Evolutionary conservation across 345 rosid species (phyloP).

Genomic region (Melastoma malabathricum): DNA sequence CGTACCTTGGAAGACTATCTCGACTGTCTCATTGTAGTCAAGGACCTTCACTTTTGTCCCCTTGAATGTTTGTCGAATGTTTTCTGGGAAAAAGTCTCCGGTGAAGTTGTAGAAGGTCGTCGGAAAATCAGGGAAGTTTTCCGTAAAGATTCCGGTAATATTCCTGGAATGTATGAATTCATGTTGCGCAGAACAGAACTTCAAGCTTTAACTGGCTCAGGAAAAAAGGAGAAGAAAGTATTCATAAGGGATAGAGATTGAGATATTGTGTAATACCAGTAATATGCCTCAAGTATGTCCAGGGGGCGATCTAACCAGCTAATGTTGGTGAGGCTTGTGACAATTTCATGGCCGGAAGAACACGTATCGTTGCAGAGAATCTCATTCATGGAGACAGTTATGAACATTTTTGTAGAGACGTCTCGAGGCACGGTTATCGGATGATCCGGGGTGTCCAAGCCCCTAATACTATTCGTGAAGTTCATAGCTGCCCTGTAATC

Average conservation of each 20-base stretch:
- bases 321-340: constrained; percentile 13
- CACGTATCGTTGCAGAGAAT: not conserved
- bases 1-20: constrained; percentile 17
- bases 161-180: constrained; percentile 5
- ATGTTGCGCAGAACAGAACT: too few relatives aligned
- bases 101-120: constrained; percentile 3
- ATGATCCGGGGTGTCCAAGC: constrained; percentile 8
- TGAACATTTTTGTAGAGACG: constrained; percentile 13
- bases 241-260: not conserved
- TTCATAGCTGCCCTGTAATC: constrained; percentile 4
- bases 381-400: constrained; percentile 6
- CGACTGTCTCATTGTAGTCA: constrained; percentile 8
- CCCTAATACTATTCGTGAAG: constrained; percentile 6
- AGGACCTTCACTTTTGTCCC: constrained; percentile 16
- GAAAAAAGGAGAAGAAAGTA: not conserved
- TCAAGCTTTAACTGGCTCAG: too few relatives aligned
- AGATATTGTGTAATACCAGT: constrained; percentile 11
- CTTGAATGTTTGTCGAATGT: not conserved
- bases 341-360: constrained; percentile 1
- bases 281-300: constrained; percentile 12
- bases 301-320: constrained; percentile 6
- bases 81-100: not conserved
- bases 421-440: constrained; percentile 11
- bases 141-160: constrained; percentile 5
- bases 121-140: constrained; percentile 7